A percentile compares a stretch with the other conserved stretches of the same genome.
Evolutionary conservation across 495 filamentous ascomycete species (phyloP).

Genomic region (Melanomma pulvis-pyrius): DNA sequence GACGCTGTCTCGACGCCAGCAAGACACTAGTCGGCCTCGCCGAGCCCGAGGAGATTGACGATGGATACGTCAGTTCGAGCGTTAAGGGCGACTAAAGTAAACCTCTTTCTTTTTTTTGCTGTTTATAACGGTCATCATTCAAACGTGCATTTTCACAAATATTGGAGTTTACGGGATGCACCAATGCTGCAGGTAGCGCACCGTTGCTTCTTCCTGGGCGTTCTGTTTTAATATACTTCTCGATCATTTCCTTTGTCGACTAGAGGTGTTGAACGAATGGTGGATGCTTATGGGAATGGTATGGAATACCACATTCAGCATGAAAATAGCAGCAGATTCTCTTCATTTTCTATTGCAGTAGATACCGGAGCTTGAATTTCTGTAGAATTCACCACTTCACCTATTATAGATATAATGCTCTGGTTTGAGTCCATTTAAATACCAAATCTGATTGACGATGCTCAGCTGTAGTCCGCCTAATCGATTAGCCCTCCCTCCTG

Average conservation of each 20-base stretch:
- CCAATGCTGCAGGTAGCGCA: not conserved
- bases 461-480: not conserved
- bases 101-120: not conserved
- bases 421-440: no score
- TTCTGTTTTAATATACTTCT: not conserved
- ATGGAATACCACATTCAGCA: no score
- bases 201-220: not conserved
- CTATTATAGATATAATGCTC: no score
- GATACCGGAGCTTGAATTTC: no score
- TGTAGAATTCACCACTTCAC: no score
- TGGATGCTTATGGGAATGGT: not conserved
- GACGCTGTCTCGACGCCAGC: conserved; percentile 25
- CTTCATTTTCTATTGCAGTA: no score
- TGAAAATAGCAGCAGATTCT: no score
- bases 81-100: conserved; percentile 22
- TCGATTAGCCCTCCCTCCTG: not conserved
- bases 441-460: not conserved
- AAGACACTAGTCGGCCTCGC: conserved; percentile 34
- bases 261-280: not conserved
- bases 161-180: not conserved
- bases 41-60: conserved; percentile 32
- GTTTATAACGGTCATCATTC: not conserved
- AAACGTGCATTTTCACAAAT: not conserved
- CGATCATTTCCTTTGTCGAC: not conserved
- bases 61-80: conserved; percentile 39